A percentile compares a stretch with the other conserved stretches of the same genome.
phyloP scores from a whole-genome alignment of 768 basidiomycete genomes.

The Psilocybe tampanensis region DNA sequence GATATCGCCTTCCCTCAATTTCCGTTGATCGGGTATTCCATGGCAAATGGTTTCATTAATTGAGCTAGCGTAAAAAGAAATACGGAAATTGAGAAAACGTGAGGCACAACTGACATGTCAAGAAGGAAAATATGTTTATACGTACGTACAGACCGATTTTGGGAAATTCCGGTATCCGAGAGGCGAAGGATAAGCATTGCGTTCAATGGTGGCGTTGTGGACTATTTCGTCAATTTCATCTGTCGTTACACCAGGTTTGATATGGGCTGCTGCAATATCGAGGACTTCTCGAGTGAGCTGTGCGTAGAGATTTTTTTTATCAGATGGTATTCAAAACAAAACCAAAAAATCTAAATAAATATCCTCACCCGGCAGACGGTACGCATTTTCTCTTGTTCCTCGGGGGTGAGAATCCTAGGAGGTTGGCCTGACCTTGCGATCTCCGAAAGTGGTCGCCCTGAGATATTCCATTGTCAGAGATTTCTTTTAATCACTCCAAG shows the following conservation, averaged over 20 bases:
- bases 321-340: background rate
- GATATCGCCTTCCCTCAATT: slow-evolving; percentile 90
- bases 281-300: slow-evolving; percentile 93
- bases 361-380: slow-evolving; percentile 75
- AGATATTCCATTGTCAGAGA: slow-evolving; percentile 9
- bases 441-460: slow-evolving; percentile 67
- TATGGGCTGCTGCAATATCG: slow-evolving; percentile 83
- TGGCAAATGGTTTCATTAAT: slow-evolving; percentile 98
- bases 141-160: slow-evolving; percentile 96
- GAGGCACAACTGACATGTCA: background rate
- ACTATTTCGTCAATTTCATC: slow-evolving; percentile 94
- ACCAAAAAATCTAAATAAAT: slow-evolving; percentile 11
- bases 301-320: background rate
- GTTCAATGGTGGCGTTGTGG: slow-evolving; percentile 88
- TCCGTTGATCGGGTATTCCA: slow-evolving; percentile 89
- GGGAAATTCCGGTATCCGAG: slow-evolving; percentile 91
- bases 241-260: slow-evolving; percentile 92
- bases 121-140: slow-evolving; percentile 17
- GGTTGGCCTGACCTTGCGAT: slow-evolving; percentile 57
- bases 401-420: slow-evolving; percentile 62
- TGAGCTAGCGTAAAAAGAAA: slow-evolving; percentile 50
- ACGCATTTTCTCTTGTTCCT: slow-evolving; percentile 91
- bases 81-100: background rate
- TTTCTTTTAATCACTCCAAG: slow-evolving; percentile 22
- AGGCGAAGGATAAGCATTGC: slow-evolving; percentile 92